phyloP scores from a whole-genome alignment of 768 basidiomycete species.

The Crepidotus variabilis region DNA sequence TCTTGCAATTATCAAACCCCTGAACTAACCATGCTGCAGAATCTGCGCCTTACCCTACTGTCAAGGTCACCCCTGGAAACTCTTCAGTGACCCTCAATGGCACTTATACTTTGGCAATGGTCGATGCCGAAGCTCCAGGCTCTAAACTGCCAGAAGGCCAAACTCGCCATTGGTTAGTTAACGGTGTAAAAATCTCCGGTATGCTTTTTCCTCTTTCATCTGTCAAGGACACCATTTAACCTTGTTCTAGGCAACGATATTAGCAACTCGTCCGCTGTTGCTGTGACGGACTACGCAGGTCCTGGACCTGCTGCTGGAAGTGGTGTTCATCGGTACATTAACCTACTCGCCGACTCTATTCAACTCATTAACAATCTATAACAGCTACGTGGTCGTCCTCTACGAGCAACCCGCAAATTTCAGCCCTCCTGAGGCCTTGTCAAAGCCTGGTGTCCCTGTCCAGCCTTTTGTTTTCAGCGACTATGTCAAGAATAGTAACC shows the following conservation, averaged over 20 bases:
- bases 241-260: constrained; percentile 27
- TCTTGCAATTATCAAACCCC: neutral
- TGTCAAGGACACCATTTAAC: neutral
- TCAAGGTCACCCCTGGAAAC: constrained; percentile 50
- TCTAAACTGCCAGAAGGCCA: constrained; percentile 52
- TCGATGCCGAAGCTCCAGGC: constrained; percentile 70
- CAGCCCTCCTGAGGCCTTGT: constrained; percentile 54
- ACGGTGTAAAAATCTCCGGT: constrained; percentile 53
- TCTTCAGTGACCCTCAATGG: constrained; percentile 40
- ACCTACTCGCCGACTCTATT: neutral
- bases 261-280: constrained; percentile 38
- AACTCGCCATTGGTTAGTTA: constrained; percentile 81
- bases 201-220: neutral
- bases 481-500: constrained; percentile 53
- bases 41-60: constrained; percentile 47
- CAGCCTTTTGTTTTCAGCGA: constrained; percentile 50
- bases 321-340: constrained; percentile 65
- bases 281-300: constrained; percentile 65
- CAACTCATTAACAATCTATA: constrained; percentile 1
- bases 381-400: constrained; percentile 66
- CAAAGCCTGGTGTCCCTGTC: constrained; percentile 45
- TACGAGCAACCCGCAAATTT: constrained; percentile 64
- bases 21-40: constrained; percentile 35
- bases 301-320: constrained; percentile 66
- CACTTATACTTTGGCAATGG: constrained; percentile 68